Evolutionary conservation across 164 flowering plant species (phyloP).

Genomic region (Tinospora cordifolia): DNA sequence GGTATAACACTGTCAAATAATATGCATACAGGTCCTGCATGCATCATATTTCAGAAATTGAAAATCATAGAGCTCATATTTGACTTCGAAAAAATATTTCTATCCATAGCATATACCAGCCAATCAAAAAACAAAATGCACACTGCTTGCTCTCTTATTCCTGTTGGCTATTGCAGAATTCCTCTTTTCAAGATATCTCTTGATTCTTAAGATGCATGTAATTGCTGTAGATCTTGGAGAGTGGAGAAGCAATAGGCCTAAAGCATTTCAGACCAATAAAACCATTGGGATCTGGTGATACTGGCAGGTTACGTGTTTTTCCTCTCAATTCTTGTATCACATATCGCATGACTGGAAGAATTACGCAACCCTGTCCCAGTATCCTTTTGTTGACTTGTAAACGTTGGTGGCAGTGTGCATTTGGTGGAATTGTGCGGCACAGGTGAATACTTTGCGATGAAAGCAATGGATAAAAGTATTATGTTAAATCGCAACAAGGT

Average conservation of each 20-base stretch:
- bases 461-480: slow-evolving; percentile 87
- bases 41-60: neutral
- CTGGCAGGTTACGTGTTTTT: slow-evolving; percentile 66
- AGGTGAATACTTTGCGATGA: slow-evolving; percentile 86
- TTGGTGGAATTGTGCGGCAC: slow-evolving; percentile 84
- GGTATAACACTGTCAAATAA: slow-evolving; percentile 32
- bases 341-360: too few species aligned
- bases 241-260: slow-evolving; percentile 76
- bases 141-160: neutral
- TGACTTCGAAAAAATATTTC: too few species aligned
- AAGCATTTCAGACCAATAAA: slow-evolving; percentile 85
- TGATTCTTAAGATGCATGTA: neutral
- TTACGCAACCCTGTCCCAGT: neutral
- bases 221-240: slow-evolving; percentile 45
- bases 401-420: slow-evolving; percentile 67
- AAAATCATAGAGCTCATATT: neutral
- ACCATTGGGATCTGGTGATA: slow-evolving; percentile 93
- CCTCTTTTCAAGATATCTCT: neutral
- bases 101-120: too few species aligned
- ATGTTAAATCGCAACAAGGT: slow-evolving; percentile 99
- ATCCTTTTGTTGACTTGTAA: too few species aligned
- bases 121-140: too few species aligned
- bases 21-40: neutral
- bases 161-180: neutral
- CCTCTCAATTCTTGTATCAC: neutral